Evolutionary conservation across 345 rosid genomes (phyloP).

Genomic region (Hibiscus mutabilis): DNA sequence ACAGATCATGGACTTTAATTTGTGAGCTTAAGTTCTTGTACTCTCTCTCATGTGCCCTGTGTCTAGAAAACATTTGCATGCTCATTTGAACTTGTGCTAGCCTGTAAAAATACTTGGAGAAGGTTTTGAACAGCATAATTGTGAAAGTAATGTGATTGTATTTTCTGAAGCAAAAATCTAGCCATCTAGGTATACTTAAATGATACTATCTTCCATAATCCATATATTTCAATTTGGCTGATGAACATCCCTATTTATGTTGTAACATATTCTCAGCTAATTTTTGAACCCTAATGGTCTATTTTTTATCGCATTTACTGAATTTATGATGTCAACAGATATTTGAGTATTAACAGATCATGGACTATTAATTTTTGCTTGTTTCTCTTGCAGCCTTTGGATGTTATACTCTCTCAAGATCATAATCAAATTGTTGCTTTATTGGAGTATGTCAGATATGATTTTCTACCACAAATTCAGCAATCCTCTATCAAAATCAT

Average conservation of each 20-base stretch:
- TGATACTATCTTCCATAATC: background rate
- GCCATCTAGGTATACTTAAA: background rate
- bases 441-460: conserved; percentile 94
- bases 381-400: conserved; percentile 68
- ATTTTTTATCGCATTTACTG: background rate
- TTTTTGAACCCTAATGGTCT: background rate
- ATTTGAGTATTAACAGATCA: no score
- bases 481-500: conserved; percentile 75
- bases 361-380: conserved; percentile 9
- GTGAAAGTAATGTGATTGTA: background rate
- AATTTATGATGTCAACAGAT: background rate
- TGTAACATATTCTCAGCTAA: background rate
- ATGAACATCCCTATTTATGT: background rate
- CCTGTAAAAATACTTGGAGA: no score
- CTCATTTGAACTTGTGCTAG: no score
- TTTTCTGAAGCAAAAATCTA: background rate
- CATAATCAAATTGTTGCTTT: conserved; percentile 72
- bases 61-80: background rate
- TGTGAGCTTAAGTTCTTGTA: no score
- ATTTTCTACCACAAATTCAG: conserved; percentile 68
- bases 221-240: conserved; percentile 2
- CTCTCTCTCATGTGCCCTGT: no score
- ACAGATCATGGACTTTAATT: no score
- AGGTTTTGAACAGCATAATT: background rate
- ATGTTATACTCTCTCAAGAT: conserved; percentile 86